These are phyloP conservation scores for Talaromyces piceae DNA, from an alignment of 2,329 filamentous ascomycete species.

Conservation along the genomic window DNA sequence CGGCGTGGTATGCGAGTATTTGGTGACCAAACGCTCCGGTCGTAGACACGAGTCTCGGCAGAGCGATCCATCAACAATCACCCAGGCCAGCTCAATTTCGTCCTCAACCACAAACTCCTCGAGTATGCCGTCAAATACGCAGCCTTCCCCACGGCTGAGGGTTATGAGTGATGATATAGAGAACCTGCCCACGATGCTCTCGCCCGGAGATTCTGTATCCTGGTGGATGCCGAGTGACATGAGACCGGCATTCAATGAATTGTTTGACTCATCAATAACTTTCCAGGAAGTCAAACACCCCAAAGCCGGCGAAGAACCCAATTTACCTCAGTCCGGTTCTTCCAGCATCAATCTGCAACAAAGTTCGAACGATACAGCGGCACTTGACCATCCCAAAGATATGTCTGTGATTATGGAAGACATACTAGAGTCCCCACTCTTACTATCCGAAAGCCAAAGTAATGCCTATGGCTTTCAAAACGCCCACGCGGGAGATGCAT, in stretches of 20 bases:
- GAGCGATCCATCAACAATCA: not conserved
- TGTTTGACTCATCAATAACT: constrained; percentile 13
- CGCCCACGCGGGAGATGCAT: not conserved
- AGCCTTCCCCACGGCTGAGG: not conserved
- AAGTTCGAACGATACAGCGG: not conserved
- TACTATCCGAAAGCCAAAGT: not conserved
- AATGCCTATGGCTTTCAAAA: not conserved
- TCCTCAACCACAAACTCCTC: not conserved
- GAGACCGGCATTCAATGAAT: constrained; percentile 13
- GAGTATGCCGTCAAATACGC: not conserved
- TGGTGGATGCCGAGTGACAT: not conserved
- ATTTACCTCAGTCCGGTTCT: constrained; percentile 1
- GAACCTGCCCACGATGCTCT: not conserved
- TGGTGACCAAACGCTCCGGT: constrained; percentile 1
- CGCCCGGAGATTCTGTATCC: not conserved
- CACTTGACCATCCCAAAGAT: not conserved
- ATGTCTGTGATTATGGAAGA: not conserved
- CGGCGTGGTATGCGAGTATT: constrained; percentile 1
- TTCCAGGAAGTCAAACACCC: not conserved
- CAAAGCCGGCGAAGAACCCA: not conserved
- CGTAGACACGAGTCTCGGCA: not conserved
- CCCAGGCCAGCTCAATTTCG: not conserved
- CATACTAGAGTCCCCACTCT: not conserved
- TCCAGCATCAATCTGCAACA: not conserved
- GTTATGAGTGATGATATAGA: not conserved